Conservation (phyloP, 2,329 filamentous ascomycete species). For the Hypoxylon sp. region DNA sequence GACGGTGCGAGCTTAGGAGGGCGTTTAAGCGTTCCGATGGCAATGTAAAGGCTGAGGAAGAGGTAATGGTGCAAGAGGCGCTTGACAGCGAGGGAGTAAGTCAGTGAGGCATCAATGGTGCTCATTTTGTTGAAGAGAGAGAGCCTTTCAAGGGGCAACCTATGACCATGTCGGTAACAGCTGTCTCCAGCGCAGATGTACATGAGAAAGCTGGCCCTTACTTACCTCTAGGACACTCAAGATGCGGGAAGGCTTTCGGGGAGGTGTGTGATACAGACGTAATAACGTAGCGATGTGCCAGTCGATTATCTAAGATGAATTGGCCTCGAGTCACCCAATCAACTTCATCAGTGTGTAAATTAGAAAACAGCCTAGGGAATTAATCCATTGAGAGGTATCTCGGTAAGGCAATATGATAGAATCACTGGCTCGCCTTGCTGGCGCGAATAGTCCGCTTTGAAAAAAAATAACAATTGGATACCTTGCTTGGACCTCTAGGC, state of each 20-base stretch:
- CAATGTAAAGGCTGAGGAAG: conserved; percentile 29
- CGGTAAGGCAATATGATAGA: too few relatives aligned
- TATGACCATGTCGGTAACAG: neutral
- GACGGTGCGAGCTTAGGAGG: conserved; percentile 57
- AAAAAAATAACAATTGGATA: too few relatives aligned
- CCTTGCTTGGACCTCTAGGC: too few relatives aligned
- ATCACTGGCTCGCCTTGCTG: too few relatives aligned
- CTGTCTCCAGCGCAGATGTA: neutral
- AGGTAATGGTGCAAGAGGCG: conserved; percentile 28
- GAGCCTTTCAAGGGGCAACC: too few relatives aligned
- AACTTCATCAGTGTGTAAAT: too few relatives aligned
- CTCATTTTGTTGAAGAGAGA: neutral
- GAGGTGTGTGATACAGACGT: neutral
- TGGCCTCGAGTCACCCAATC: too few relatives aligned
- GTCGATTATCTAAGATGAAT: neutral
- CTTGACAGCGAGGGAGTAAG: conserved; percentile 1
- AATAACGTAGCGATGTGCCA: neutral
- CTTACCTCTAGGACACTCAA: neutral
- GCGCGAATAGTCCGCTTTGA: too few relatives aligned
- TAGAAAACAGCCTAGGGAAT: too few relatives aligned
- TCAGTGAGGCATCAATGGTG: neutral
- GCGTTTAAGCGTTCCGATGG: conserved; percentile 53
- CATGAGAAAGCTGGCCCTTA: neutral
- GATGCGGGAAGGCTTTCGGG: neutral
- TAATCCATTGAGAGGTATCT: too few relatives aligned